Base-by-base conservation (phyloP, 768 basidiomycete genomes). In the Mycena vulgaris region DNA sequence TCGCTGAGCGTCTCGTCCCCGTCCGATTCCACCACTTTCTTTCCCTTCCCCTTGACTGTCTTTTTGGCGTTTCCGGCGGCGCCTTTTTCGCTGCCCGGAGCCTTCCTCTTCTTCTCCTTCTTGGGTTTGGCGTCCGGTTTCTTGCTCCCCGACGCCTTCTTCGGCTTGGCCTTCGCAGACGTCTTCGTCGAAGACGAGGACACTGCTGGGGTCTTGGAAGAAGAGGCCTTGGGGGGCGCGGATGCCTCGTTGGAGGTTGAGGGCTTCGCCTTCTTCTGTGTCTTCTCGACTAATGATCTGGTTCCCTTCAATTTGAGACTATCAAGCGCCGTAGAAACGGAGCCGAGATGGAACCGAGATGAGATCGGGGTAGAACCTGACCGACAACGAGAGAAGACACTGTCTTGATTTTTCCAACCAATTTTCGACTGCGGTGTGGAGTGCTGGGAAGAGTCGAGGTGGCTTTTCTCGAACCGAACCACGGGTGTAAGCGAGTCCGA, bases 31-130 rank as follows among this genome's bases (percentile, higher is more conserved):
- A 23, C 48, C 16, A 42, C 42, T 37, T 19, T 31, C 51, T 49
- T 61, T 16, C n/a, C 47, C 31, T 61, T 61, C 16, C 47, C 47
- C 2, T 61, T 61, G 31, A 19, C 21, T 48, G 45, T 10, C 60
- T 21, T 25, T 63, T 21, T 28, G 35, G 19, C 27, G 25, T 52
- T 28, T 63, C 21, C 60, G 47, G 1, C 48, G 60, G 14, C 47
- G 60, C 33, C 17, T 14, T 49, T 49, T 61, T 21, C 30, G 14
- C 13, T 19, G 42, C 17, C 17, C 17, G 7, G 5, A 19, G 9
- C 42, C 42, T 8, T 27, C 61, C 17, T 27, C 35, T 62, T 51
- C 33, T 37, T n/a, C n/a, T n/a, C n/a, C n/a, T n/a, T 31, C 47
- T 61, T 47, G 23, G 58, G 23, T 23, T 23, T 17, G 14, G n/a